phyloP scores from a whole-genome alignment of 2,329 filamentous ascomycete genomes.

The Paecilomyces sp. region DNA sequence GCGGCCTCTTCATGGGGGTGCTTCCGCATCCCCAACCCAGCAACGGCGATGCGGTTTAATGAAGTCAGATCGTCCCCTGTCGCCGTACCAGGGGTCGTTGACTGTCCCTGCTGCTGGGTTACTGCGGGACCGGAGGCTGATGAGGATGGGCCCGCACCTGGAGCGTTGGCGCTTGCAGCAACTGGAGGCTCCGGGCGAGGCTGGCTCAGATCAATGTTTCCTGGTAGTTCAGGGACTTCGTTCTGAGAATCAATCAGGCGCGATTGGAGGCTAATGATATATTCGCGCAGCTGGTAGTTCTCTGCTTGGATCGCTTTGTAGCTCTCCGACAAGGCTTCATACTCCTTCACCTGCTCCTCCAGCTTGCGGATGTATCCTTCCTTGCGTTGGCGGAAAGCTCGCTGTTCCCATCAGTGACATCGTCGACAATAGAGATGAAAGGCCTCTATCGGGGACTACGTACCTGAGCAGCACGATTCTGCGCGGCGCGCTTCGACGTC shows the following conservation, averaged over 20 bases:
- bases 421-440: not conserved
- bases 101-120: conserved; percentile 8
- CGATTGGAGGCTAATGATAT: conserved; percentile 83
- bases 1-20: conserved; percentile 31
- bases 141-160: conserved; percentile 5
- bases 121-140: conserved; percentile 3
- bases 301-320: conserved; percentile 79
- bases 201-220: conserved; percentile 65
- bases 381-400: conserved; percentile 94
- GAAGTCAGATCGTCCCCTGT: conserved; percentile 33
- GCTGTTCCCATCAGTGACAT: conserved; percentile 45
- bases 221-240: conserved; percentile 76
- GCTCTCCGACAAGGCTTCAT: conserved; percentile 64
- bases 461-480: conserved; percentile 96
- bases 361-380: conserved; percentile 98
- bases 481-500: conserved; percentile 90
- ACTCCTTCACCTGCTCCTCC: conserved; percentile 85
- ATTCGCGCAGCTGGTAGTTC: conserved; percentile 85
- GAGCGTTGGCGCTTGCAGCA: conserved; percentile 11
- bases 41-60: conserved; percentile 36
- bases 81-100: conserved; percentile 3
- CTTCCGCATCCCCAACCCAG: conserved; percentile 37
- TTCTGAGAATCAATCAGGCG: conserved; percentile 75
- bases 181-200: conserved; percentile 36
- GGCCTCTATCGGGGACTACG: conserved; percentile 22